Evolutionary conservation across 495 filamentous ascomycete species (phyloP), one percentile per base, ranked within the genome.

Genomic region (Penicillium verhagenii): DNA sequence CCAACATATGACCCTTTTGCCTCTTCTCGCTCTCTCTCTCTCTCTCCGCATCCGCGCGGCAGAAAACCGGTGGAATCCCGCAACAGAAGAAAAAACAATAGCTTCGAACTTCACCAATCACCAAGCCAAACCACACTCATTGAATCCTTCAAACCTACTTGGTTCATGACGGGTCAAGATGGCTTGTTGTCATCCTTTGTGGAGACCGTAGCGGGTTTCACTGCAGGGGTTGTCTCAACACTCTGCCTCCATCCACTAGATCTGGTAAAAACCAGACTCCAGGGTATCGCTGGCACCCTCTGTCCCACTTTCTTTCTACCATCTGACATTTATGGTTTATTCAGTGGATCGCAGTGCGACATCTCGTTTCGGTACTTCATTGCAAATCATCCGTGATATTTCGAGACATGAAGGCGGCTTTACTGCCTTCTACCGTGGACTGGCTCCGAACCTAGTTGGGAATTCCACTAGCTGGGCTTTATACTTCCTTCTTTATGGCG

Each of bases 191-290:
- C 85, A 74, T 87, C 89, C 69, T 71, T 90, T 65, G 84, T 96
- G 73, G 94, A 98, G 81, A 85, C 86, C 66, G 79, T 95, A 73
- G 90, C 93, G 42, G 94, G 94, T 56, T 88, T 98, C 69, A 86
- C 86, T 47, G 93, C 93, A 50, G 94, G 94, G 37, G 79, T 91
- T 57, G 83, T 89, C 57, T 86, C 91, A 16, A 96, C 94, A 26
- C 79, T 97, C 23, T 72, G 62, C 47, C 52, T 77, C 25, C 76
- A 79, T 74, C 94, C 94, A 18, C 79, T 99, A 47, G 94, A 99
- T 73, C 82, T 97, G 53, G 81, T 97, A 63, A 99, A 99, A 75
- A 97, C 92, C 35, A 87, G 94, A 53, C 83, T 99, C 60, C 94
- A 99, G 75, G 82, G 92, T 93, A 65, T 54, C 62, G 33, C 19